These are phyloP conservation scores for Ilex paraguariensis DNA, from an alignment of 305 asterid species.

Conservation along the genomic window DNA sequence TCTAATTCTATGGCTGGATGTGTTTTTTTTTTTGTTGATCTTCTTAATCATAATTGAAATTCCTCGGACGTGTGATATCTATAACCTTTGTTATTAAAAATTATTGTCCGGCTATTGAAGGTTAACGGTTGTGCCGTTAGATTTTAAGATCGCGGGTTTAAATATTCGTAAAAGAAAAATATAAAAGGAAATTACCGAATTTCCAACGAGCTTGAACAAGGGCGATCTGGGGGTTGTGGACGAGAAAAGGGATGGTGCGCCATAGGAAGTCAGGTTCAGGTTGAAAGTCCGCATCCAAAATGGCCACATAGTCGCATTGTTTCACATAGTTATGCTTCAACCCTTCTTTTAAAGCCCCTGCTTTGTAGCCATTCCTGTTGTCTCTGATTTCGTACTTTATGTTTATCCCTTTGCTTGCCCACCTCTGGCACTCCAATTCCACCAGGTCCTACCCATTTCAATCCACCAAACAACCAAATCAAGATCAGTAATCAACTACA, in stretches of 20 bases:
- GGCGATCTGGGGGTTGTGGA: conserved; percentile 68
- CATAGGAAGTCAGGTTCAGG: conserved; percentile 88
- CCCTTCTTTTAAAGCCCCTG: conserved; percentile 84
- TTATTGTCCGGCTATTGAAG: no score
- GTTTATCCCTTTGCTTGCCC: conserved; percentile 87
- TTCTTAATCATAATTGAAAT: no score
- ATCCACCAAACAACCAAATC: not conserved
- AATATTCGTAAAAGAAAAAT: no score
- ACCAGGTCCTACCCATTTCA: conserved; percentile 54
- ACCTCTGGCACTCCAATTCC: conserved; percentile 78
- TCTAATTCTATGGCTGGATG: no score
- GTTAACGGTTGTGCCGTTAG: no score
- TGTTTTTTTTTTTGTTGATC: no score
- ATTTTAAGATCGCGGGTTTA: no score
- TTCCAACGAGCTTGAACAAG: conserved; percentile 96
- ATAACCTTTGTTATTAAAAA: no score
- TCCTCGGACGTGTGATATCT: no score
- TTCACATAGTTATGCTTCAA: conserved; percentile 57
- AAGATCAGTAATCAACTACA: no score
- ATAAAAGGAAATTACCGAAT: conserved; percentile 44
- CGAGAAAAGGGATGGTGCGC: conserved; percentile 65
- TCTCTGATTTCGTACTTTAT: conserved; percentile 83
- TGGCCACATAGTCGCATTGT: conserved; percentile 74
- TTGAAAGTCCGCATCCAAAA: conserved; percentile 87
- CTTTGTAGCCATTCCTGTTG: conserved; percentile 86